phyloP scores from a whole-genome alignment of 768 basidiomycete species.

The Pisolithus albus region DNA sequence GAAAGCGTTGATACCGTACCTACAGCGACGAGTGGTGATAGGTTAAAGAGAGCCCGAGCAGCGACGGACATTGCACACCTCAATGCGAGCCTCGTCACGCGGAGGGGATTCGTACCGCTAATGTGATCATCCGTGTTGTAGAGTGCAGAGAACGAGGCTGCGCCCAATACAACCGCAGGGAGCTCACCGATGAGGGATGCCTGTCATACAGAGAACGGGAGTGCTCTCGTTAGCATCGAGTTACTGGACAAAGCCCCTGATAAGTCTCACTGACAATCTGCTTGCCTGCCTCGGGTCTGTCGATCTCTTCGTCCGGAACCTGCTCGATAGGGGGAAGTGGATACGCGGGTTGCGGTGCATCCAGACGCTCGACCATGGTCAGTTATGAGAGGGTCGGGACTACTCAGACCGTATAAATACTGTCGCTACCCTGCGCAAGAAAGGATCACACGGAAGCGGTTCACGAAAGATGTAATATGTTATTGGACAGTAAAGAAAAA shows the following conservation, averaged over 20 bases:
- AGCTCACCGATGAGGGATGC: constrained; percentile 27
- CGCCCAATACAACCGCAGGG: constrained; percentile 60
- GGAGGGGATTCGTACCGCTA: constrained; percentile 48
- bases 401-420: no score
- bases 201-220: constrained; percentile 15
- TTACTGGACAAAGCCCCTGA: neutral
- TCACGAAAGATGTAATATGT: neutral
- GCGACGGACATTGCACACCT: constrained; percentile 39
- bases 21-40: constrained; percentile 18
- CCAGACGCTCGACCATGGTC: constrained; percentile 37
- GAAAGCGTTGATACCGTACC: constrained; percentile 76
- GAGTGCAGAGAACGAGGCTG: constrained; percentile 57
- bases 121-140: constrained; percentile 62
- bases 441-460: no score
- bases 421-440: no score
- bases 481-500: neutral
- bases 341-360: constrained; percentile 35
- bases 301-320: constrained; percentile 37
- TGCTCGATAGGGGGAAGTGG: constrained; percentile 32
- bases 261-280: constrained; percentile 26
- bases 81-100: constrained; percentile 67
- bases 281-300: constrained; percentile 30
- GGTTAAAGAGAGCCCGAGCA: no score
- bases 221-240: neutral
- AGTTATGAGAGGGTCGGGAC: neutral